Percentiles rank a stretch among this genome's conserved stretches.
Evolutionary conservation across 2,329 filamentous ascomycete genomes (phyloP).

Genomic region (Colletotrichum liriopes): DNA sequence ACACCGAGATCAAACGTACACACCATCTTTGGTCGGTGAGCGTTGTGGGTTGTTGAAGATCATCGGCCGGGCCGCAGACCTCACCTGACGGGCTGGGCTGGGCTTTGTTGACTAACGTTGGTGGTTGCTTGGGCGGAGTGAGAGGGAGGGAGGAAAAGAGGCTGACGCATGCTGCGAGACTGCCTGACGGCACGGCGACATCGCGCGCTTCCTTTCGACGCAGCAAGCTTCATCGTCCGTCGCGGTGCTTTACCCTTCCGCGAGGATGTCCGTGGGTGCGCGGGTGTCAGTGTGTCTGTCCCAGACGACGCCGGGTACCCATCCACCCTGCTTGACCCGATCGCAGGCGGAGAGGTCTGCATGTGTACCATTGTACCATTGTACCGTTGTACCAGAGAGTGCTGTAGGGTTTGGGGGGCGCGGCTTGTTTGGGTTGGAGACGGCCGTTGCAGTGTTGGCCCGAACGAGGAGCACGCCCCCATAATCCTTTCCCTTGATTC

Average conservation of each 20-base stretch:
- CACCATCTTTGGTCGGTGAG: conserved; percentile 40
- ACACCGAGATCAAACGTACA: conserved; percentile 40
- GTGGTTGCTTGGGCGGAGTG: neutral
- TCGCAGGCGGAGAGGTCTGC: conserved; percentile 18
- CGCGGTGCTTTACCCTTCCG: neutral
- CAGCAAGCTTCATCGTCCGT: neutral
- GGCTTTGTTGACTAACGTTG: neutral
- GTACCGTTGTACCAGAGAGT: neutral
- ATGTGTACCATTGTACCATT: neutral
- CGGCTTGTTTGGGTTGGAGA: neutral
- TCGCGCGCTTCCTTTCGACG: conserved; percentile 10
- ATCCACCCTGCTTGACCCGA: conserved; percentile 15
- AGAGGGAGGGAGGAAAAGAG: neutral
- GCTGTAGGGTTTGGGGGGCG: neutral
- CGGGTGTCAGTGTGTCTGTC: neutral
- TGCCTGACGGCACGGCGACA: conserved; percentile 11
- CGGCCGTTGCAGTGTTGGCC: conserved; percentile 26
- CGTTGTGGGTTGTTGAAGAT: conserved; percentile 33
- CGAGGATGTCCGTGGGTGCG: neutral
- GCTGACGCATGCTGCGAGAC: conserved; percentile 14
- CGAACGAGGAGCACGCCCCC: conserved; percentile 28
- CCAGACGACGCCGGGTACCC: neutral
- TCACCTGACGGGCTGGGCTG: conserved; percentile 16
- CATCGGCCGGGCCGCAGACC: conserved; percentile 18
- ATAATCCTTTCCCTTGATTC: conserved; percentile 37